phyloP scores from a whole-genome alignment of 1,284 basidiomycete genomes.

The Neotropicomus parvogracilis region DNA sequence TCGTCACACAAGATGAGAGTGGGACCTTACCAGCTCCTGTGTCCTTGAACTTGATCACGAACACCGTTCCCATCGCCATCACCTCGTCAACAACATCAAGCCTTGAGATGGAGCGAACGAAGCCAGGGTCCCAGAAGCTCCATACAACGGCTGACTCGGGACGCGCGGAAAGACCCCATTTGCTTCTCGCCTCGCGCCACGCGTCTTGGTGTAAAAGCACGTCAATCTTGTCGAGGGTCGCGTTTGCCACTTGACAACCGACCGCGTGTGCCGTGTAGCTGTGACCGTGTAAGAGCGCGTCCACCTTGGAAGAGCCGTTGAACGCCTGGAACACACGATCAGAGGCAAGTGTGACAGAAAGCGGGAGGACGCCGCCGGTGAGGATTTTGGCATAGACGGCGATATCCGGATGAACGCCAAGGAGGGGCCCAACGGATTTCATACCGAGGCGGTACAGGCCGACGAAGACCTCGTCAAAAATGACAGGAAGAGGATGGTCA shows the following conservation, averaged over 20 bases:
- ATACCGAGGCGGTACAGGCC: constrained; percentile 87
- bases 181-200: constrained; percentile 40
- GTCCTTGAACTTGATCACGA: constrained; percentile 77
- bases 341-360: constrained; percentile 82
- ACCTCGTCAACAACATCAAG: constrained; percentile 61
- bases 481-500: constrained; percentile 71
- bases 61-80: constrained; percentile 88
- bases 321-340: constrained; percentile 81
- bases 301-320: constrained; percentile 69
- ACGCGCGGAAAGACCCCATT: constrained; percentile 30
- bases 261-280: constrained; percentile 92
- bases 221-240: constrained; percentile 69
- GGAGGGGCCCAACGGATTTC: constrained; percentile 58
- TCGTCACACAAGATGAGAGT: background rate
- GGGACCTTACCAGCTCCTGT: constrained; percentile 47
- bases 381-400: constrained; percentile 92
- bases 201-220: constrained; percentile 39
- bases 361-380: constrained; percentile 89
- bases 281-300: constrained; percentile 92
- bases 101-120: constrained; percentile 64
- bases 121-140: constrained; percentile 85
- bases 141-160: constrained; percentile 45
- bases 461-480: constrained; percentile 96
- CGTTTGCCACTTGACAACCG: constrained; percentile 88
- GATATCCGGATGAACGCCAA: constrained; percentile 81